Evolutionary conservation across 1,284 basidiomycete species (phyloP), one percentile per base, ranked within the genome.

Genomic region (Agroathelia rolfsii): DNA sequence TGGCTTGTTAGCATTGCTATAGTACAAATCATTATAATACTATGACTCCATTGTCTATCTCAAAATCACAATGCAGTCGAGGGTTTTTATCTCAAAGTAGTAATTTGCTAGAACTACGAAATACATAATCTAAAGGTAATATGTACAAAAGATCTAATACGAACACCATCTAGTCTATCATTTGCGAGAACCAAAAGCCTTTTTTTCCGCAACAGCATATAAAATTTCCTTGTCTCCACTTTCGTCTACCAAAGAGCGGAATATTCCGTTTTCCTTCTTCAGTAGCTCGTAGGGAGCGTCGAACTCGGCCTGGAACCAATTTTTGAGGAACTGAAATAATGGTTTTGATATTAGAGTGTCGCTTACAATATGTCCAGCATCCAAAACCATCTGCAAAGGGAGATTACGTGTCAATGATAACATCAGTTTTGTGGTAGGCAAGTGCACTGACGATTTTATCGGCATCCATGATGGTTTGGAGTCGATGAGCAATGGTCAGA

Each of bases 221-320:
- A 77, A 46, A 8, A 50, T 41, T 16, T 68, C 66, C 38, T 52
- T 68, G 42, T 76, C 72, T 3, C 57, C 64, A 41, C 70, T 74
- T 41, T 69, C 69, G 37, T 79, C 69, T 1, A 82, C 73, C 18
- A 82, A 55, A 14, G 64, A 56, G 2, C 69, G 66, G 40, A 84
- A 67, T 36, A 53, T 45, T 6, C 75, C 68, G 16, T 61, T 53
- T 28, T 66, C 50, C 13, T 64, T 65, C 32, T 62, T 52, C 32
- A 86, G 61, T 6, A 89, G 61, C 15, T 62, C 61, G n/a, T 54
- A 55, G 0, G 85, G 85, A 30, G 64, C 64, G 45, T 68, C 72
- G 36, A 68, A 76, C 44, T 77, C 74, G 20, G 65, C 62, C 68
- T 73, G 37, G 3, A 28, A 30, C 25, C n/a, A n/a, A n/a, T n/a